phyloP scores from a whole-genome alignment of 2,329 filamentous ascomycete genomes.

The Dichotomopilus funicola region DNA sequence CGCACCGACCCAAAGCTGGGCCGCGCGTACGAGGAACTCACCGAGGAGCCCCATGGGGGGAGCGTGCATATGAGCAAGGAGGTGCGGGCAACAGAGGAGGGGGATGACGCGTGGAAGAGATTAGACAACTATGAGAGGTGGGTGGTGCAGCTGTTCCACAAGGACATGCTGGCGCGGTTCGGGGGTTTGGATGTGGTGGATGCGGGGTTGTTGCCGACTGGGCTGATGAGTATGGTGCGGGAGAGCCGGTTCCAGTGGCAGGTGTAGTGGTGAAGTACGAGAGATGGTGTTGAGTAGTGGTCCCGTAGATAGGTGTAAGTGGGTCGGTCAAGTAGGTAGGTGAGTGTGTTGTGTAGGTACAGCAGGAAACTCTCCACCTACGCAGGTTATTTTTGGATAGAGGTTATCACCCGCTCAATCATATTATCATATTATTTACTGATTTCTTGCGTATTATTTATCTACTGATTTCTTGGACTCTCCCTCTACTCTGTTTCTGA shows the following conservation, averaged over 20 bases:
- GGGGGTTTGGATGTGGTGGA: conserved; percentile 41
- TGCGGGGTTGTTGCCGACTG: conserved; percentile 39
- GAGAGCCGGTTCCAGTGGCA: conserved; percentile 40
- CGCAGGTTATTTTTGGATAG: too few relatives aligned
- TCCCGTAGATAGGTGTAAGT: not conserved
- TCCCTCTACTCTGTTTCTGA: too few relatives aligned
- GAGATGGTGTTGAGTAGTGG: not conserved
- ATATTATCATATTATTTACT: too few relatives aligned
- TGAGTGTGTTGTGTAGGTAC: too few relatives aligned
- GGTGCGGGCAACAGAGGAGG: conserved; percentile 20
- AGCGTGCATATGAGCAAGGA: conserved; percentile 31
- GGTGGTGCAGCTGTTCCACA: conserved; percentile 40
- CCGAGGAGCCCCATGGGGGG: conserved; percentile 28
- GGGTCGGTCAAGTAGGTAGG: not conserved
- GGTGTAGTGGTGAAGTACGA: conserved; percentile 8
- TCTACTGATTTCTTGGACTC: too few relatives aligned
- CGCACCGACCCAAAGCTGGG: conserved; percentile 30
- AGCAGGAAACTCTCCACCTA: too few relatives aligned
- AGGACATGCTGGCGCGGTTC: conserved; percentile 38
- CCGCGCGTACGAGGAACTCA: conserved; percentile 32
- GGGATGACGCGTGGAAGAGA: conserved; percentile 25
- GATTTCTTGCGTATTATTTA: too few relatives aligned
- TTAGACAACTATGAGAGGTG: conserved; percentile 43
- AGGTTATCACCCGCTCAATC: too few relatives aligned
- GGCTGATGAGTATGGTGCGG: conserved; percentile 40